Conservation (phyloP, 176 grass and related monocot genomes). For the Alloteropsis semialata region DNA sequence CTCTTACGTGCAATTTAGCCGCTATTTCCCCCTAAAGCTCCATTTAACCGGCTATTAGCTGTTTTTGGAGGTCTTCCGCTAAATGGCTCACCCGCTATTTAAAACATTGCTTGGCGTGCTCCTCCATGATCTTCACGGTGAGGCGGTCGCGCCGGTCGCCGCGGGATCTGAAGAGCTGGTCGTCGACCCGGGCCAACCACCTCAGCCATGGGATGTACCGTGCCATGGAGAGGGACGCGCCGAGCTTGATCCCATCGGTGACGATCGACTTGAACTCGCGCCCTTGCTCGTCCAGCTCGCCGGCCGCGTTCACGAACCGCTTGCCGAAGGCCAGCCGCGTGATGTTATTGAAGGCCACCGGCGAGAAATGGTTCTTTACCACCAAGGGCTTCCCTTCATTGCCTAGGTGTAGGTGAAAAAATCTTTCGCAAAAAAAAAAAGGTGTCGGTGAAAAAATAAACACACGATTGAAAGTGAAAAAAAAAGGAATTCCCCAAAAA, state of each 20-base stretch:
- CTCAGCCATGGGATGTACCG: slow-evolving; percentile 46
- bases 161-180: slow-evolving; percentile 46
- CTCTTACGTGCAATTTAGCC: too few relatives aligned
- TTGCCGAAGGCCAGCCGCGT: slow-evolving; percentile 82
- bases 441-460: too few relatives aligned
- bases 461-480: too few relatives aligned
- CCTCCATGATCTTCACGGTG: slow-evolving; percentile 63
- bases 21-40: too few relatives aligned
- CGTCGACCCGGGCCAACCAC: slow-evolving; percentile 54
- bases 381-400: slow-evolving; percentile 40
- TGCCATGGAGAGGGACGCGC: slow-evolving; percentile 62
- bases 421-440: too few relatives aligned
- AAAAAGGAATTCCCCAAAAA: too few relatives aligned
- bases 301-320: slow-evolving; percentile 59
- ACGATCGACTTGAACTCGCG: slow-evolving; percentile 75
- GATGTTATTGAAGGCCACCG: slow-evolving; percentile 75
- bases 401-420: too few relatives aligned
- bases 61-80: too few relatives aligned
- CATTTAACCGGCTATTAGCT: too few relatives aligned
- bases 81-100: too few relatives aligned
- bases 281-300: slow-evolving; percentile 65
- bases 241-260: slow-evolving; percentile 62
- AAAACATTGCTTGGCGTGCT: too few relatives aligned
- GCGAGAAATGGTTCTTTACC: slow-evolving; percentile 42
- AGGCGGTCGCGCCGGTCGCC: slow-evolving; percentile 41